Base-by-base conservation (phyloP, 2,329 filamentous ascomycete genomes). In the Fusarium sp. region DNA sequence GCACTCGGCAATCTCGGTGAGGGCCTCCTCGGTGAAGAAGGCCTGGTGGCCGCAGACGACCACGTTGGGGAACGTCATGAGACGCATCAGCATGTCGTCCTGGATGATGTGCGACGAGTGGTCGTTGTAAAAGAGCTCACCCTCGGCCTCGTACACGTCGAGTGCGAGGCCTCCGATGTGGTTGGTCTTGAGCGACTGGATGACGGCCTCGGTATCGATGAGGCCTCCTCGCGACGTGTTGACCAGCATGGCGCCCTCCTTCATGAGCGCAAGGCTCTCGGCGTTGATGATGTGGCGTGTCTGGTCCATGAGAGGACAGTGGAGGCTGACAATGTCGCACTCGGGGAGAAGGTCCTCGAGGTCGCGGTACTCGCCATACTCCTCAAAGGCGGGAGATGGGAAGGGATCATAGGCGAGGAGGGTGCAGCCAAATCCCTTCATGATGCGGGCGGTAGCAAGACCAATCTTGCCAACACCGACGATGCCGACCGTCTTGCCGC, bases 141-240 rank as follows among this genome's bases (percentile, higher is more conserved):
- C 84, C 79, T 93, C 91, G 47, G 86, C 87, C 78, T 93, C 91
- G 79, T 93, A 93, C 18, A 93, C 91, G 78, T 93, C 91, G 42
- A 93, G 84, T 0, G 91, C 91, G 33, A 92, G 83, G 1, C 89
- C 91, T 9, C 90, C 90, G 3, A 93, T 83, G 27, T 86, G 86
- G n/a, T 85, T 85, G 40, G 79, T 84, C 83, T 93, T 93, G 68
- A 93, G 85, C 14, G 89, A 88, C 25, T 86, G 82, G 64, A 92
- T 89, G 65, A 92, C 87, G 13, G 90, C 88, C 33, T 82, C 81
- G 0, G 90, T 91, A 77, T 92, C 84, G 69, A 94, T 85, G 63
- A 94, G 82, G 2, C 88, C 91, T 22, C 92, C 92, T 2, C 92
- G 88, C 5, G 91, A 92, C 0, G 91, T 94, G 81, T 94, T 93